These are phyloP conservation scores for Cyclanthera cordifolia DNA, from an alignment of 306 rosid genomes.

Conservation along the genomic window DNA sequence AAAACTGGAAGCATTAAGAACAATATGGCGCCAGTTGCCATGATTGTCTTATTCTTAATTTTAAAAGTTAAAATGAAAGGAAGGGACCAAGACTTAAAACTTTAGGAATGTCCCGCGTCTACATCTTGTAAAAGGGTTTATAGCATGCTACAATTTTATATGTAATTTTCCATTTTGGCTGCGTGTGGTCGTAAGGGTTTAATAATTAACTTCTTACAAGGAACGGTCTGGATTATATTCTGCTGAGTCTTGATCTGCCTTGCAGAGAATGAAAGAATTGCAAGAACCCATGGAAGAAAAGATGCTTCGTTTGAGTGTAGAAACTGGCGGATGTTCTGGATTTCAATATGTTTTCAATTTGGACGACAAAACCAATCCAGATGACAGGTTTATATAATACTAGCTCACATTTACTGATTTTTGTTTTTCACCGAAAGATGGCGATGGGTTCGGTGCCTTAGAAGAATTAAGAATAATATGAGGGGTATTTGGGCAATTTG, in stretches of 20 bases:
- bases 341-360: slow-evolving; percentile 82
- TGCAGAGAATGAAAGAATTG: slow-evolving; percentile 69
- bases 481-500: too few species aligned
- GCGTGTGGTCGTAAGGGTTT: neutral
- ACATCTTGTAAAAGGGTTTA: neutral
- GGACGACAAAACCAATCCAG: slow-evolving; percentile 51
- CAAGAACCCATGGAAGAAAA: slow-evolving; percentile 33
- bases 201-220: neutral
- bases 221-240: neutral
- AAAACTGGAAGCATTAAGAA: neutral
- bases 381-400: slow-evolving; percentile 45
- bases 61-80: neutral
- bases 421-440: neutral
- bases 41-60: neutral
- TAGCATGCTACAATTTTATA: neutral
- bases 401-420: neutral
- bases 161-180: neutral
- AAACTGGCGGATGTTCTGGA: slow-evolving; percentile 98
- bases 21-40: neutral
- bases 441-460: too few species aligned
- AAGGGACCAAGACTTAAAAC: neutral
- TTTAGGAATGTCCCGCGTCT: neutral
- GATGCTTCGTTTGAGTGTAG: slow-evolving; percentile 77
- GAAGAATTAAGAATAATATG: too few species aligned
- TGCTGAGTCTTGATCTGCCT: slow-evolving; percentile 1